Evolutionary conservation across 2,329 filamentous ascomycete species (phyloP), one percentile per base, ranked within the genome.

Genomic region (Scedosporium boydii): DNA sequence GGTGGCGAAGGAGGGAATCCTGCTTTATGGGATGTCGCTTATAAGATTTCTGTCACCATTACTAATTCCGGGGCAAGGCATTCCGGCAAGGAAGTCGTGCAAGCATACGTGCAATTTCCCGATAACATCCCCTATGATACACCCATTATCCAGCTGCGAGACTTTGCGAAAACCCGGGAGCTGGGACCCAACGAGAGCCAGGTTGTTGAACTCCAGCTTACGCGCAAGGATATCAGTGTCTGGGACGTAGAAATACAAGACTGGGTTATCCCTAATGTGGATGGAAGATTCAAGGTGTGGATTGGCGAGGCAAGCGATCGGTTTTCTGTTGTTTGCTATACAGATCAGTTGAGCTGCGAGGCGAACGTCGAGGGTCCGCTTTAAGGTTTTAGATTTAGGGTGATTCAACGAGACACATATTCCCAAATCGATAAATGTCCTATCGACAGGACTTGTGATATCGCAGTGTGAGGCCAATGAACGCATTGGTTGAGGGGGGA

Each of bases 1-100:
- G 90, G 90, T 58, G 86, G 80, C 12, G 79, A 86, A 67, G 87
- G 87, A 65, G 87, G 88, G 2, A 90, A 90, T 70, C 86, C 87
- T 0, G 80, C 83, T 57, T 78, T 89, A 18, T 89, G 81, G 75
- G 82, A 84, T 41, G 68, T 72, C 18, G 74, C 76, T 0, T 77
- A 83, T 67, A 70, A 64, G 5, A 44, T 78, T 16, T 71, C 73
- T 1, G 75, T 84, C 4, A 70, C 75, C 9, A 81, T 86, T 9
- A 76, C 76, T 38, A 88, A 88, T 67, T 77, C 74, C 0, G 85
- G 85, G 6, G n/a, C 62, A 12, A 66, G 65, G 62, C 70, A 69
- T 57, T 65, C 72, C 0, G 80, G 80, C n/a, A 77, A 78, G 63
- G 79, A 77, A 5, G 78, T 78, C 0, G 73, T 75, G 4, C 78